These are phyloP conservation scores for Micractinium conductrix DNA, from an alignment of 139 green algal genomes.

Conservation along the genomic window DNA sequence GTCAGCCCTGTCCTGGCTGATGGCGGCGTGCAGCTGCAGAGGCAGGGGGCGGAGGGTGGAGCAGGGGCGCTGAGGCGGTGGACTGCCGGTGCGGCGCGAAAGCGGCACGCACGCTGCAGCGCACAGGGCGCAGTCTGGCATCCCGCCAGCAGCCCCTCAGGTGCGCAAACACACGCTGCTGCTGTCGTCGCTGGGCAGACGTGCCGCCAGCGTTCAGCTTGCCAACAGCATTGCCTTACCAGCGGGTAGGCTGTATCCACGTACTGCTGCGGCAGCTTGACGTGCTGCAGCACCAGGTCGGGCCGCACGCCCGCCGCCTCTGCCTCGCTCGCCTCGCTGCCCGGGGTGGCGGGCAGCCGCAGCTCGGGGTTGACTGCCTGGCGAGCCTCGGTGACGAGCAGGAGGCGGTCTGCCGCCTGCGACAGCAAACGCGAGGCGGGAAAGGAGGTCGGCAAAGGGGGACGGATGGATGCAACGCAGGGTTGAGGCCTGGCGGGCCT, in stretches of 20 bases:
- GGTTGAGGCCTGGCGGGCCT: slow-evolving; percentile 53
- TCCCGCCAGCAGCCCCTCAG: too few species aligned
- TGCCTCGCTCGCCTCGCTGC: neutral
- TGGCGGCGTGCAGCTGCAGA: slow-evolving; percentile 47
- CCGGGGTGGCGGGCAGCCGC: neutral
- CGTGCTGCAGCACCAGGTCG: slow-evolving; percentile 65
- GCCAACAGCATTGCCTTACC: too few species aligned
- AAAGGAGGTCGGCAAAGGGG: too few species aligned
- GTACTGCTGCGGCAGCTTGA: slow-evolving; percentile 77
- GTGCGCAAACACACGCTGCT: too few species aligned
- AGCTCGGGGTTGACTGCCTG: slow-evolving; percentile 43
- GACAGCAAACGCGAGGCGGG: too few species aligned
- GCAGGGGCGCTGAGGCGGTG: neutral
- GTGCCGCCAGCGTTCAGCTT: too few species aligned
- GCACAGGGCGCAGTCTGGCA: too few species aligned
- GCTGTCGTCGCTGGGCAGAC: too few species aligned
- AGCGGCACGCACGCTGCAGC: too few species aligned
- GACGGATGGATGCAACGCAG: neutral
- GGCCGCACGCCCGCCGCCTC: slow-evolving; percentile 17
- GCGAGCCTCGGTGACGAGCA: slow-evolving; percentile 75
- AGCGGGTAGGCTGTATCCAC: slow-evolving; percentile 72
- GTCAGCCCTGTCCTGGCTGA: slow-evolving; percentile 72
- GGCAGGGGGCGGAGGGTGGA: neutral
- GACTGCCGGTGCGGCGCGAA: neutral
- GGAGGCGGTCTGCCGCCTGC: slow-evolving; percentile 80